These are phyloP conservation scores for Echinosophora koreensis DNA, from an alignment of 306 rosid species.

Conservation along the genomic window DNA sequence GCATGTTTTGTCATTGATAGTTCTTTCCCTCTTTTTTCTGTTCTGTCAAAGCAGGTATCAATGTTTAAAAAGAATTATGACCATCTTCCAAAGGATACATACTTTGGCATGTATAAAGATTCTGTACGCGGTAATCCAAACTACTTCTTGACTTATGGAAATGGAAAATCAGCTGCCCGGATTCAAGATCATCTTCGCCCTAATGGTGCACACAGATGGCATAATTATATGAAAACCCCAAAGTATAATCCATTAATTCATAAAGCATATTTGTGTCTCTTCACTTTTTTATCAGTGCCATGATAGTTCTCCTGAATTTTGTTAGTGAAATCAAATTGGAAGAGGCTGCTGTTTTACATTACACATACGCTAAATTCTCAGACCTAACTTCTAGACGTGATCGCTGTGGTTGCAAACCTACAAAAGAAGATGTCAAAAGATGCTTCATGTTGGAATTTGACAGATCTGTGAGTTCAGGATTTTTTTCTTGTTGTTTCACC, in stretches of 20 bases:
- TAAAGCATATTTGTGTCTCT: constrained; percentile 13
- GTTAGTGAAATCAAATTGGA: constrained; percentile 92
- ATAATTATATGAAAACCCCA: constrained; percentile 96
- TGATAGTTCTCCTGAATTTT: constrained; percentile 47
- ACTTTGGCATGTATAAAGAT: constrained; percentile 94
- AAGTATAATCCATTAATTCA: constrained; percentile 57
- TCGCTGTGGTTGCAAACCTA: constrained; percentile 98
- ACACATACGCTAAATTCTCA: constrained; percentile 92
- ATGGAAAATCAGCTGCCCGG: constrained; percentile 97
- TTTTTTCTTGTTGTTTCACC: constrained; percentile 19
- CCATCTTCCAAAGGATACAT: constrained; percentile 94
- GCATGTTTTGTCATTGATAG: constrained; percentile 23
- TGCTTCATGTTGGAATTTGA: constrained; percentile 99
- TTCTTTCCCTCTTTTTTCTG: constrained; percentile 21
- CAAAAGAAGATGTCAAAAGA: constrained; percentile 94
- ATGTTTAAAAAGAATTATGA: constrained; percentile 97
- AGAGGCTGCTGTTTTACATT: constrained; percentile 98
- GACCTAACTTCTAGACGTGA: constrained; percentile 96
- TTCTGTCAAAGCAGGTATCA: constrained; percentile 64
- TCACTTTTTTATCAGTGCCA: constrained; percentile 27
- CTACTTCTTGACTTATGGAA: constrained; percentile 96
- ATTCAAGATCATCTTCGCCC: constrained; percentile 95
- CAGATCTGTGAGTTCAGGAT: constrained; percentile 76
- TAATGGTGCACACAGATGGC: constrained; percentile 99
- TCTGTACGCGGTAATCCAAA: constrained; percentile 94